Conservation (phyloP, 1,139 yeast species). For the Diutina rugosa region DNA sequence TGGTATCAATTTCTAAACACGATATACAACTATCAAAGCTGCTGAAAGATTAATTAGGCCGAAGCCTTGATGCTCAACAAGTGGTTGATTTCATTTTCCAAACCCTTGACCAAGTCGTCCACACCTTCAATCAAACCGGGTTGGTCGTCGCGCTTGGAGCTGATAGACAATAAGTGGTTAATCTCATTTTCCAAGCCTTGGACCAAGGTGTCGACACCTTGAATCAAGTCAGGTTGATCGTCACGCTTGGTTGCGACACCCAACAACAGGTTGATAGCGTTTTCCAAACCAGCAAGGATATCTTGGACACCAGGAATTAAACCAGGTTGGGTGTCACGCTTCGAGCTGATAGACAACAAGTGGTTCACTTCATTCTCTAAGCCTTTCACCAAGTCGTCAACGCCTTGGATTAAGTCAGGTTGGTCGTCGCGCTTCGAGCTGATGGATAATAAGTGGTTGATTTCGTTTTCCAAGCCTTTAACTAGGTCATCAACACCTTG, state of each 20-base stretch:
- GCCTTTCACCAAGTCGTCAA: neutral
- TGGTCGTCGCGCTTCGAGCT: neutral
- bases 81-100: neutral
- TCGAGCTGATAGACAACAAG: neutral
- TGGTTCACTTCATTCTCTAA: neutral
- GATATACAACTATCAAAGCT: neutral
- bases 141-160: neutral
- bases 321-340: neutral
- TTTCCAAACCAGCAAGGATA: neutral
- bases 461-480: neutral
- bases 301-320: neutral
- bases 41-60: neutral
- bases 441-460: neutral
- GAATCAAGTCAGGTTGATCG: neutral
- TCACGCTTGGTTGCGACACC: neutral
- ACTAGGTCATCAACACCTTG: neutral
- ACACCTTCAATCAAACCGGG: neutral
- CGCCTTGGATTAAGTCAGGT: neutral
- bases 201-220: neutral
- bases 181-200: neutral
- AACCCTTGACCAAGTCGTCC: neutral
- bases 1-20: neutral
- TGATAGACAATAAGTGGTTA: neutral
- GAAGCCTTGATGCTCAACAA: neutral
- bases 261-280: neutral